Conservation (phyloP, 805 yeast species). For the Pichia nanzhaoensis region DNA sequence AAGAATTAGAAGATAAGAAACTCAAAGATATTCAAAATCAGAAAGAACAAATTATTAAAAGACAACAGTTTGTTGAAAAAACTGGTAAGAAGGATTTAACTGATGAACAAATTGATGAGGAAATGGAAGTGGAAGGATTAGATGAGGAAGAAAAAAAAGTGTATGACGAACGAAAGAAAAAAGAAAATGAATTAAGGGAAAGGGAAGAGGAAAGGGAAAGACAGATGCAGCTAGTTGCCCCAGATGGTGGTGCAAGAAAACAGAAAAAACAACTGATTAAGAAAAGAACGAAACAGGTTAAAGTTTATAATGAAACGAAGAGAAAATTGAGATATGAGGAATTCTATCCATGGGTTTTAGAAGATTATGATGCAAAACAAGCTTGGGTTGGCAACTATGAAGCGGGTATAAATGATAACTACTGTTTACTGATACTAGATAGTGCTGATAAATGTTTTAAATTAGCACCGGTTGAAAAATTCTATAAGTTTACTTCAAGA, state of each 20-base stretch:
- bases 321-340: conserved; percentile 88
- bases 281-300: conserved; percentile 79
- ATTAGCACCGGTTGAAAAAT: conserved; percentile 92
- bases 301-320: conserved; percentile 73
- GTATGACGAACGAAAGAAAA: conserved; percentile 23
- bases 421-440: conserved; percentile 78
- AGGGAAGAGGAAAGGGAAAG: conserved; percentile 34
- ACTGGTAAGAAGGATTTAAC: conserved; percentile 16
- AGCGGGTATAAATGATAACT: conserved; percentile 80
- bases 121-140: conserved; percentile 24
- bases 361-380: conserved; percentile 89
- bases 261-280: conserved; percentile 52
- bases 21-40: conserved; percentile 39
- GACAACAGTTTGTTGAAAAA: conserved; percentile 27
- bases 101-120: conserved; percentile 25
- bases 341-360: conserved; percentile 96
- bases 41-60: conserved; percentile 32
- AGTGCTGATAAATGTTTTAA: conserved; percentile 69
- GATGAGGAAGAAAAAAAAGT: conserved; percentile 38
- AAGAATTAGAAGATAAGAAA: conserved; percentile 63
- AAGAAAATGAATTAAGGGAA: conserved; percentile 24
- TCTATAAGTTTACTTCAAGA: conserved; percentile 87
- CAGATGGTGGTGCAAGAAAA: conserved; percentile 84
- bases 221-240: conserved; percentile 70
- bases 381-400: conserved; percentile 96